phyloP scores from a whole-genome alignment of 2,329 filamentous ascomycete genomes.

The Laburnicola sp. region DNA sequence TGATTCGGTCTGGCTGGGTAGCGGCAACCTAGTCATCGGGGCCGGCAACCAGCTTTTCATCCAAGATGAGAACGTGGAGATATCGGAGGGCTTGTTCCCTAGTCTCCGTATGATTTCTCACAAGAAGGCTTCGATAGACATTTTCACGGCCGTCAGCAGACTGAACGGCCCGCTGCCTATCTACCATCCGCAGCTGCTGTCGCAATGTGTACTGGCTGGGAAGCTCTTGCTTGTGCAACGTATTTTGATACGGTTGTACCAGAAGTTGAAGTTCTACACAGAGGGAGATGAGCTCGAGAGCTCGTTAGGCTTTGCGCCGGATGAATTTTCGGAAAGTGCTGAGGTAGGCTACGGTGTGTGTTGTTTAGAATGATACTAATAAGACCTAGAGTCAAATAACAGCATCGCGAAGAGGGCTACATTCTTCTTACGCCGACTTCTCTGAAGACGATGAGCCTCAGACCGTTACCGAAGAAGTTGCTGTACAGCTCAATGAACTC shows the following conservation, averaged over 20 bases:
- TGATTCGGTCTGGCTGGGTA: conserved; percentile 87
- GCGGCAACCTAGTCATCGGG: conserved; percentile 83
- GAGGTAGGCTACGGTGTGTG: conserved; percentile 46
- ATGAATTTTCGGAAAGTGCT: conserved; percentile 53
- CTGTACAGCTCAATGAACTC: conserved; percentile 71
- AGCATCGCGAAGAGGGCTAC: conserved; percentile 52
- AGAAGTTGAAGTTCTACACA: conserved; percentile 78
- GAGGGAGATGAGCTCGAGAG: conserved; percentile 80
- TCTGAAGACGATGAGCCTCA: conserved; percentile 61
- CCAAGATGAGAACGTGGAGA: conserved; percentile 73
- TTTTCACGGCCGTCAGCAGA: conserved; percentile 80
- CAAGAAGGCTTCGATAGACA: conserved; percentile 61
- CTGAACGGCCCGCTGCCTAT: conserved; percentile 86
- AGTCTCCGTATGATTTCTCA: conserved; percentile 56
- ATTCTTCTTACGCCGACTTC: conserved; percentile 57
- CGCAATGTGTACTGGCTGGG: conserved; percentile 81
- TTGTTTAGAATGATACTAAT: conserved; percentile 11
- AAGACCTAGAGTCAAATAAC: conserved; percentile 43
- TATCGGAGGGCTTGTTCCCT: conserved; percentile 62
- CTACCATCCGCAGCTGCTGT: conserved; percentile 89
- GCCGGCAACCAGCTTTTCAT: conserved; percentile 90
- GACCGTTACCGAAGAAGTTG: conserved; percentile 71
- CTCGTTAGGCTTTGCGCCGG: conserved; percentile 64
- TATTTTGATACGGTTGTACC: conserved; percentile 72
- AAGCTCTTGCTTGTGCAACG: conserved; percentile 72